Conservation (phyloP, 805 yeast species). For the Yamadazyma sp. region DNA sequence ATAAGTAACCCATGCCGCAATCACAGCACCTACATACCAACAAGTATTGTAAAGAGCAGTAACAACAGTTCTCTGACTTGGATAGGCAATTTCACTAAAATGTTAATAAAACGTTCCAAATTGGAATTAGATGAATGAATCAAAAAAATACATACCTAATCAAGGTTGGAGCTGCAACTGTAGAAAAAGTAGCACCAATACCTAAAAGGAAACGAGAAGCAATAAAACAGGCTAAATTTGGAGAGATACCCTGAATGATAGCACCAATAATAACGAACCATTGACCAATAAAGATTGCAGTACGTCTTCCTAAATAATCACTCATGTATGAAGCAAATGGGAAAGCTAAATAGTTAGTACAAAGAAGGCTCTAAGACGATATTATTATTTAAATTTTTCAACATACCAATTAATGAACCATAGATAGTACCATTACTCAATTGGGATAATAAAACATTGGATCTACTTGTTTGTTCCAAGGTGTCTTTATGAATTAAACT, state of each 20-base stretch:
- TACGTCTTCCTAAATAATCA: slow-evolving; percentile 43
- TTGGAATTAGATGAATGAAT: too few relatives aligned
- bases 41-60: slow-evolving; percentile 48
- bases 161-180: slow-evolving; percentile 46
- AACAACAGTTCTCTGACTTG: slow-evolving; percentile 38
- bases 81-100: slow-evolving; percentile 52
- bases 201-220: slow-evolving; percentile 49
- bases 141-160: too few relatives aligned
- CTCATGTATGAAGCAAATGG: slow-evolving; percentile 21
- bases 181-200: slow-evolving; percentile 39
- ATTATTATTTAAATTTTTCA: too few relatives aligned
- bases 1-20: slow-evolving; percentile 51
- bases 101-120: too few relatives aligned
- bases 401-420: too few relatives aligned
- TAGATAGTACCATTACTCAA: slow-evolving; percentile 40
- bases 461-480: slow-evolving; percentile 27
- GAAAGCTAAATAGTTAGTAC: slow-evolving; percentile 25
- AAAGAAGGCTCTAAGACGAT: too few relatives aligned
- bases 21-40: slow-evolving; percentile 54
- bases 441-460: slow-evolving; percentile 37
- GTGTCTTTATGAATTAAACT: slow-evolving; percentile 14
- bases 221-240: slow-evolving; percentile 36
- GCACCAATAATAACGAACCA: slow-evolving; percentile 29
- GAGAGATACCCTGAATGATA: slow-evolving; percentile 35
- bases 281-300: slow-evolving; percentile 22